phyloP scores from a whole-genome alignment of 2,329 filamentous ascomycete genomes.

The Xylariaceae sp. region DNA sequence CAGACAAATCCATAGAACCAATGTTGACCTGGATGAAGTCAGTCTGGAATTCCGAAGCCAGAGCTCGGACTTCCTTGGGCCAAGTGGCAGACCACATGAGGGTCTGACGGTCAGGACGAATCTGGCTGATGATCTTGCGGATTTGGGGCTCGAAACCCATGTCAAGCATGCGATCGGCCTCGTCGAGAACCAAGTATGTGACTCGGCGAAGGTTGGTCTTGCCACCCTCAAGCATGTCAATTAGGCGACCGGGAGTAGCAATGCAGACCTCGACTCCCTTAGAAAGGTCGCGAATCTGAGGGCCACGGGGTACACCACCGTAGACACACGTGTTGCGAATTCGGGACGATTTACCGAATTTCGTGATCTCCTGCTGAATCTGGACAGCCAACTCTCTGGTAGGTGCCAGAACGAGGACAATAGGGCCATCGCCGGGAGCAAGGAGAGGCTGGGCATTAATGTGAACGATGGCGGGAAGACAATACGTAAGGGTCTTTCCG shows the following conservation, averaged over 20 bases:
- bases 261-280: constrained; percentile 98
- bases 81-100: constrained; percentile 99
- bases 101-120: constrained; percentile 95
- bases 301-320: constrained; percentile 96
- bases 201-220: constrained; percentile 98
- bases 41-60: constrained; percentile 84
- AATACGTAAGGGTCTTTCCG: constrained; percentile 98
- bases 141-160: constrained; percentile 99
- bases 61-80: constrained; percentile 95
- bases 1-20: constrained; percentile 89
- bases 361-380: constrained; percentile 97
- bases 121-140: constrained; percentile 96
- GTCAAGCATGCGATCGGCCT: constrained; percentile 99
- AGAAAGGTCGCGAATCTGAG: constrained; percentile 90
- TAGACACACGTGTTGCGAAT: constrained; percentile 99
- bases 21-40: constrained; percentile 99
- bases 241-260: constrained; percentile 93
- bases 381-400: constrained; percentile 97
- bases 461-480: constrained; percentile 95
- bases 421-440: constrained; percentile 89
- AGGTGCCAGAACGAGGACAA: constrained; percentile 90
- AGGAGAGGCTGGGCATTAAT: constrained; percentile 98
- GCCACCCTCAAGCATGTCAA: constrained; percentile 96
- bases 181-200: constrained; percentile 95
- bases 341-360: constrained; percentile 95